A percentile compares a stretch with the other conserved stretches of the same genome.
Evolutionary conservation across 257 asterid genomes (phyloP).

Genomic region (Capsicum pubescens): DNA sequence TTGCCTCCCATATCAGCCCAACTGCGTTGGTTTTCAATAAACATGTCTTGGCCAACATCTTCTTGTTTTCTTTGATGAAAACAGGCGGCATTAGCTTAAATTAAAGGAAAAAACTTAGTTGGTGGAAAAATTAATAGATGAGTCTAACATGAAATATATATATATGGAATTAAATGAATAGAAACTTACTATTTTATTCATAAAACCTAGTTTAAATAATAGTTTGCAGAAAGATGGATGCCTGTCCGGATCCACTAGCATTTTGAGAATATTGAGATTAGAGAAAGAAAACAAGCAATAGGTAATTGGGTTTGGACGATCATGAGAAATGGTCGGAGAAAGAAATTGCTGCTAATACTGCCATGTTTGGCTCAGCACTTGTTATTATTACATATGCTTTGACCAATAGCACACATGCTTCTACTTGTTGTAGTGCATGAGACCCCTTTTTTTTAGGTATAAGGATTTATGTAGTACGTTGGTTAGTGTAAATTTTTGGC

Average conservation of each 20-base stretch:
- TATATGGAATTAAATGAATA: background rate
- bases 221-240: conserved; percentile 24
- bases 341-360: background rate
- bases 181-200: background rate
- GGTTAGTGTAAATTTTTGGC: too few species aligned
- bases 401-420: background rate
- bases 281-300: background rate
- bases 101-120: background rate
- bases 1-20: background rate
- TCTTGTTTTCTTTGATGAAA: conserved; percentile 21
- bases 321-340: background rate
- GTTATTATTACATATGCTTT: background rate
- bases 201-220: conserved; percentile 5
- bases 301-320: background rate
- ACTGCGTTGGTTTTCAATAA: background rate
- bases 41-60: background rate
- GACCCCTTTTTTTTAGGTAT: too few species aligned
- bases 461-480: too few species aligned
- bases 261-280: background rate
- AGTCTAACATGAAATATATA: background rate
- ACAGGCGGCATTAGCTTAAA: background rate
- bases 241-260: conserved; percentile 2
- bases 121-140: background rate
- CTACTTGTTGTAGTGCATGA: background rate
- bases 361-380: background rate